Conservation (phyloP, 2,329 filamentous ascomycete genomes). For the Paraconiothyrium sp. region DNA sequence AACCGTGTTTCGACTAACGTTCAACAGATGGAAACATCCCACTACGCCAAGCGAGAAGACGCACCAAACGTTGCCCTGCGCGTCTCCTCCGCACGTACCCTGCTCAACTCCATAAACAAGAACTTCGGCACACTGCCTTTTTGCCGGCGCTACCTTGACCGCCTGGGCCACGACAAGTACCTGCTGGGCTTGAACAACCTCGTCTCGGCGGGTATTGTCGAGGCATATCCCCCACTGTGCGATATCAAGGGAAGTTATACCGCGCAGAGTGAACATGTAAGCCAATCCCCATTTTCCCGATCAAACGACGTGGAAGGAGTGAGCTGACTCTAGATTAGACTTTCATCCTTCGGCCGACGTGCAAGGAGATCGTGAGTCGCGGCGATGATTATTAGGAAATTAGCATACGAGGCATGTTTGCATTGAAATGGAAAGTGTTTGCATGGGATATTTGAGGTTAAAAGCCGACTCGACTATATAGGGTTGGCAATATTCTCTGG, state of each 20-base stretch:
- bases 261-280: conserved; percentile 92
- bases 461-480: too few species aligned
- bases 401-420: not conserved
- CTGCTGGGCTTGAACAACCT: conserved; percentile 88
- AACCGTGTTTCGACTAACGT: conserved; percentile 18
- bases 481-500: too few species aligned
- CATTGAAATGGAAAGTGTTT: not conserved
- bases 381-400: conserved; percentile 78
- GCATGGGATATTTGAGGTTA: not conserved
- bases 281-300: conserved; percentile 48
- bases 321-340: conserved; percentile 38
- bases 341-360: conserved; percentile 54
- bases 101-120: conserved; percentile 91
- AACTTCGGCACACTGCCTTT: conserved; percentile 95
- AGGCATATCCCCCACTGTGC: conserved; percentile 87
- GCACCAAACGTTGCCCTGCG: conserved; percentile 79
- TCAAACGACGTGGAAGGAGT: not conserved
- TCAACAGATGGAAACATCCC: conserved; percentile 76
- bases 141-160: conserved; percentile 89
- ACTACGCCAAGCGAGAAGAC: conserved; percentile 81
- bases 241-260: conserved; percentile 96
- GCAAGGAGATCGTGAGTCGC: conserved; percentile 88
- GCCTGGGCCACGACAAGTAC: conserved; percentile 94
- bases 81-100: conserved; percentile 81
- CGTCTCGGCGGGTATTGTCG: conserved; percentile 82